A percentile compares a stretch with the other conserved stretches of the same genome.
phyloP scores from a whole-genome alignment of 371 early-diverging fungal genomes.

The Mucor piriformis region DNA sequence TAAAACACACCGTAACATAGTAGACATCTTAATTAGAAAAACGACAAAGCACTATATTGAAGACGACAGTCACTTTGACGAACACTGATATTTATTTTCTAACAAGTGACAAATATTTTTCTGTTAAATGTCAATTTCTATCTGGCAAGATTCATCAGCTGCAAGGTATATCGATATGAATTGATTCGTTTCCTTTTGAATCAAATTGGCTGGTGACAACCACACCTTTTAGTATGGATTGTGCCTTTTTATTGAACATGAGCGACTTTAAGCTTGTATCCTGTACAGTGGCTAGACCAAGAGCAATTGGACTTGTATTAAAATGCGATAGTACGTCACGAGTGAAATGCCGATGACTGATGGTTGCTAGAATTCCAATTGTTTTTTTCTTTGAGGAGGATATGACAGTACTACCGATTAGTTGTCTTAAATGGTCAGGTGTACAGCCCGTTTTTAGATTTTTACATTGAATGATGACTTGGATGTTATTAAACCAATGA shows the following conservation, averaged over 20 bases:
- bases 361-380: conserved; percentile 39
- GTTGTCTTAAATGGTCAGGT: conserved; percentile 43
- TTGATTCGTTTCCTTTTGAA: conserved; percentile 14
- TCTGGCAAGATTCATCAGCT: too few species aligned
- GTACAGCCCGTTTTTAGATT: conserved; percentile 43
- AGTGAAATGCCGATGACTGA: conserved; percentile 29
- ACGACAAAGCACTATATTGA: too few species aligned
- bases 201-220: conserved; percentile 15
- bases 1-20: too few species aligned
- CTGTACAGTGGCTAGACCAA: conserved; percentile 38
- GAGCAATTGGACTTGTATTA: conserved; percentile 28
- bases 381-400: conserved; percentile 1
- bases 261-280: conserved; percentile 32
- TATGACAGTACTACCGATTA: conserved; percentile 36
- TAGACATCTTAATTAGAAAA: too few species aligned
- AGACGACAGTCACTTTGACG: too few species aligned
- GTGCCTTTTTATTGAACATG: conserved; percentile 36
- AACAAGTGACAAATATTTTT: too few species aligned
- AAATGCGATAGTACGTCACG: conserved; percentile 33
- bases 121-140: too few species aligned
- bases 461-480: conserved; percentile 41
- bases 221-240: conserved; percentile 11
- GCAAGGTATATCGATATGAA: conserved; percentile 21
- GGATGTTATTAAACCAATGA: conserved; percentile 28
- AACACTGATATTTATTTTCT: too few species aligned